These are phyloP conservation scores for Pholiota adiposa DNA, from an alignment of 1,284 basidiomycete genomes.

Conservation along the genomic window DNA sequence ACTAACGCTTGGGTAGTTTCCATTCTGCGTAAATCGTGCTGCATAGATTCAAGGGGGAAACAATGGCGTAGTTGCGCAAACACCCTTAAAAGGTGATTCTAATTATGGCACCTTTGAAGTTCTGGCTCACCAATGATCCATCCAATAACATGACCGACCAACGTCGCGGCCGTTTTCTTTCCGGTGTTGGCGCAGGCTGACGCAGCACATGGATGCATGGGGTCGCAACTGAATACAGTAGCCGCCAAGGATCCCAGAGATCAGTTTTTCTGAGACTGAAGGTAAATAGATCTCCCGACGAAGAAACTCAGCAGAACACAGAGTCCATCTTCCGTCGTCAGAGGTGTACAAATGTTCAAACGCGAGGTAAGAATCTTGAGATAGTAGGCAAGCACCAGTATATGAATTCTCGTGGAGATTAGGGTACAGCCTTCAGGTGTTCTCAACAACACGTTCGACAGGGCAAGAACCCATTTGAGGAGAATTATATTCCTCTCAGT, in stretches of 20 bases:
- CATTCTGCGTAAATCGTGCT: no score
- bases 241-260: not conserved
- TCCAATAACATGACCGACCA: not conserved
- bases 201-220: not conserved
- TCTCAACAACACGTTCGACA: not conserved
- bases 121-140: not conserved
- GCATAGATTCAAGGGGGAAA: no score
- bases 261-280: not conserved
- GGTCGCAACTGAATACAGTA: not conserved
- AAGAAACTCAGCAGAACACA: not conserved
- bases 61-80: no score
- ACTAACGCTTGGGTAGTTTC: no score
- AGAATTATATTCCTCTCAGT: not conserved
- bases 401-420: not conserved
- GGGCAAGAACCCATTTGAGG: not conserved
- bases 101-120: not conserved
- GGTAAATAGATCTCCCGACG: not conserved
- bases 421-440: not conserved
- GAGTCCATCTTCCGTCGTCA: no score
- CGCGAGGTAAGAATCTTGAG: not conserved
- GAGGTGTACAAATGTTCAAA: no score
- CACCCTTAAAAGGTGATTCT: no score
- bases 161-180: not conserved
- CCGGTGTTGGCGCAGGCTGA: not conserved
- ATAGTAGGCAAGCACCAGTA: not conserved